Base-by-base conservation (phyloP, 202 grass and related monocot species). In the Zizania palustris region DNA sequence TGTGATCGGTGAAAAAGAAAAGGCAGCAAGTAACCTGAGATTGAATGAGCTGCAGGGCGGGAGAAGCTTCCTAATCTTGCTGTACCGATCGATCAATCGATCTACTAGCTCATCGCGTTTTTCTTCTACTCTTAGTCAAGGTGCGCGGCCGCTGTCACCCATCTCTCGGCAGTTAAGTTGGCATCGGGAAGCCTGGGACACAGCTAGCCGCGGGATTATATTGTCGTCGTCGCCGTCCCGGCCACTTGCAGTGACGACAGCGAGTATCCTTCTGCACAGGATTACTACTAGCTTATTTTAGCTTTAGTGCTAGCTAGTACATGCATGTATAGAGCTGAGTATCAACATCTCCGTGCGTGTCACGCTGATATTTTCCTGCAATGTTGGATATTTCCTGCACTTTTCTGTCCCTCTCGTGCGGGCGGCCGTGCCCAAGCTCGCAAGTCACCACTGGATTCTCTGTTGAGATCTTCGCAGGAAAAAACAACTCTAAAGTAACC, bases 71-170 rank as follows among this genome's bases (percentile, higher is more conserved):
- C 83, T 28, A 15, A 1, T 57, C 34, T 28, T 28, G 28, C 28
- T 60, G 69, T 58, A 67, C 36, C 69, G 69, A 72, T 36, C 42
- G 11, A 3, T 39, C 60, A 3, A 14, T 44, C n/a, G n/a, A n/a
- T n/a, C n/a, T n/a, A n/a, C n/a, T n/a, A n/a, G n/a, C 19, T 22
- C 15, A 3, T 34, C 21, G 9, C 0, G 7, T 8, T 13, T 10
- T 16, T 22, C 1, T 67, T 85, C 84, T 56, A 86, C 56, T 39
- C 38, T 86, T 86, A 76, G 77, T 81, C 77, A 75, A 75, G 71
- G 45, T 44, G 56, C 55, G 56, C 55, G 3, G 84, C 70, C 65
- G 11, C 63, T 63, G 45, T 5, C 44, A 3, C 20, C 38, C 74
- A 1, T 60, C 33, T 44, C 28, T 35, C 15, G n/a, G n/a, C n/a